phyloP scores from a whole-genome alignment of 2,329 filamentous ascomycete species.

The Epichloe aotearoae region DNA sequence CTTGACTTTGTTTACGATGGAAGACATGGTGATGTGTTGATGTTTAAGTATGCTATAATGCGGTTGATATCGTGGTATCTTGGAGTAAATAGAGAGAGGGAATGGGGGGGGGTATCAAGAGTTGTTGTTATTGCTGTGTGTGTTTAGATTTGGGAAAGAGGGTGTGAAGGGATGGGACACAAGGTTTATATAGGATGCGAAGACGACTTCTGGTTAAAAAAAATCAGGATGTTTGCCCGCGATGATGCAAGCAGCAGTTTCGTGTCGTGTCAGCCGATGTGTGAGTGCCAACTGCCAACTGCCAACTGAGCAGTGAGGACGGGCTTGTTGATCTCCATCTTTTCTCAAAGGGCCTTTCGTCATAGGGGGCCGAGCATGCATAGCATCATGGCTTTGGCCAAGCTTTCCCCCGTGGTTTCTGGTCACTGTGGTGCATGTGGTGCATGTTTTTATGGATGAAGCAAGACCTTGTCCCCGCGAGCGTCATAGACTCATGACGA shows the following conservation, averaged over 20 bases:
- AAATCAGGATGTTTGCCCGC: slow-evolving; percentile 1
- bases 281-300: not conserved
- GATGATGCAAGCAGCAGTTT: slow-evolving; percentile 2
- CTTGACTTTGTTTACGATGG: slow-evolving; percentile 47
- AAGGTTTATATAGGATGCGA: slow-evolving; percentile 5
- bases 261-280: not conserved
- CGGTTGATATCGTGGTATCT: not conserved
- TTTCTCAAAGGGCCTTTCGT: slow-evolving; percentile 1
- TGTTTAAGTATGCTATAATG: not conserved
- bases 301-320: too few relatives aligned
- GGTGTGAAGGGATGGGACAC: not conserved
- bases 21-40: slow-evolving; percentile 30
- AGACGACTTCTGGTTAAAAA: not conserved
- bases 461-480: not conserved
- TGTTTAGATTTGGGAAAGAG: not conserved
- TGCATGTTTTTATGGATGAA: not conserved
- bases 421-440: too few relatives aligned
- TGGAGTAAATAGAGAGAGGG: not conserved
- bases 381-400: not conserved
- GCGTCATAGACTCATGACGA: not conserved
- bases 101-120: not conserved
- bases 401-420: not conserved
- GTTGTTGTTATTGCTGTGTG: not conserved
- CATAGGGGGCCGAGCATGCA: not conserved
- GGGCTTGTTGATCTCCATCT: not conserved